Base-by-base conservation (phyloP, 2,329 filamentous ascomycete genomes). In the Cryphonectria naterciae region DNA sequence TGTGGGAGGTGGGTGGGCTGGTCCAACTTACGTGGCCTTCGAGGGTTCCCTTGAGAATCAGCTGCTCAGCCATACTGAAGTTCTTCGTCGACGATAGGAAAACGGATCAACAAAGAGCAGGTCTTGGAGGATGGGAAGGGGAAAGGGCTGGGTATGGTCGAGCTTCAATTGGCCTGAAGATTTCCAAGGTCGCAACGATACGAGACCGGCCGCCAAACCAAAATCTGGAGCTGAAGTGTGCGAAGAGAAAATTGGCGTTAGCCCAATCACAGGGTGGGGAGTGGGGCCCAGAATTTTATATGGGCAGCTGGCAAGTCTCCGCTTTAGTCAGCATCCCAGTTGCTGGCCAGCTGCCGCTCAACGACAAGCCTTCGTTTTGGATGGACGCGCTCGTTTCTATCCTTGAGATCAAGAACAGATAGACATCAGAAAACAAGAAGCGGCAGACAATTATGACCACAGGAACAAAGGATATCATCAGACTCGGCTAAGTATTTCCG, bases 11-110 rank as follows among this genome's bases (percentile, higher is more conserved):
- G 71, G 72, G 70, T 69, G 73, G 68, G 69, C 70, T 73, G 76
- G 74, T 76, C 73, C 52, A 78, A 89, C 88, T 83, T 88, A 90
- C 88, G 92, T 98, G 95, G 91, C 95, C 95, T 92, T 96, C 93
- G 85, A 97, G 93, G 89, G 93, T 96, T 85, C 94, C 94, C 89
- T 95, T 95, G 86, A 96, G 92, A 88, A 97, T 94, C 85, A 96
- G 89, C 90, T 95, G 92, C 90, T 96, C 93, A 89, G 92, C 91
- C 93, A 96, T 96, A 80, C 80, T 85, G 82, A 80, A 81, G 79
- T 71, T 61, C 74, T 76, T 75, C 75, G 76, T 75, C 74, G 81
- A 65, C 43, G 63, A 82, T 80, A 79, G 75, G 76, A 76, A 75
- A 80, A 81, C 78, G 77, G 66, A 68, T 73, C 71, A 73, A 73